These are phyloP conservation scores for Trichoderma sp. DNA, from an alignment of 2,329 filamentous ascomycete genomes.

Conservation along the genomic window DNA sequence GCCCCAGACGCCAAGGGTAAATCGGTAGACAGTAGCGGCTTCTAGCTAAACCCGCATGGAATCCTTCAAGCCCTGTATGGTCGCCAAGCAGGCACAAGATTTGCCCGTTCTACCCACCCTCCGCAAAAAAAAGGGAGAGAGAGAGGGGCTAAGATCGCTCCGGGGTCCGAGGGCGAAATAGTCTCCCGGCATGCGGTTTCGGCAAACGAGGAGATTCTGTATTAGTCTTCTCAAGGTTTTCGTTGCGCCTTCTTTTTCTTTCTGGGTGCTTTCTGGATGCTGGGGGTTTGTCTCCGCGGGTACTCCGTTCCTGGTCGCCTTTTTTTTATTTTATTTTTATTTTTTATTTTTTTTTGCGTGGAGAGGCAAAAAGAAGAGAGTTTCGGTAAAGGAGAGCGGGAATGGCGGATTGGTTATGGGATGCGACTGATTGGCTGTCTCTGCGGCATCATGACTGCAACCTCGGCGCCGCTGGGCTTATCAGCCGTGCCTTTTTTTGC, in stretches of 20 bases:
- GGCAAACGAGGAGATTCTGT: background rate
- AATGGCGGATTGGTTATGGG: background rate
- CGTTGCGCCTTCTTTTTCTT: background rate
- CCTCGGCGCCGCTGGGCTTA: background rate
- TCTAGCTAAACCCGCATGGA: background rate
- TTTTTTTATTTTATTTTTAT: no score
- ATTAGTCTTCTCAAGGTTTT: background rate
- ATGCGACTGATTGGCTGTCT: background rate
- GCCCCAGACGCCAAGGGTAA: constrained; percentile 6
- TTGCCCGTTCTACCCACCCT: background rate
- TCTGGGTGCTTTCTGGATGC: background rate
- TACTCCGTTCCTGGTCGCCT: background rate
- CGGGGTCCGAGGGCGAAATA: background rate
- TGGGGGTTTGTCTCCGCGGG: background rate
- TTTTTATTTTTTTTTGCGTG: no score
- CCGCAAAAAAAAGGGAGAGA: background rate
- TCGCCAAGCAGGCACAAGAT: background rate
- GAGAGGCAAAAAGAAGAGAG: background rate
- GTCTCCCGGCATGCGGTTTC: background rate
- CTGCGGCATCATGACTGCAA: background rate
- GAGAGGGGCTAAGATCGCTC: background rate
- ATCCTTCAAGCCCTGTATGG: background rate
- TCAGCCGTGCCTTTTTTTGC: background rate
- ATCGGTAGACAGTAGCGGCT: constrained; percentile 14
- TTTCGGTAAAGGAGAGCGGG: constrained; percentile 11